Percentiles rank a stretch among this genome's conserved stretches.
Evolutionary conservation across 2,329 filamentous ascomycete species (phyloP).

Genomic region (Colletotrichum sp.): DNA sequence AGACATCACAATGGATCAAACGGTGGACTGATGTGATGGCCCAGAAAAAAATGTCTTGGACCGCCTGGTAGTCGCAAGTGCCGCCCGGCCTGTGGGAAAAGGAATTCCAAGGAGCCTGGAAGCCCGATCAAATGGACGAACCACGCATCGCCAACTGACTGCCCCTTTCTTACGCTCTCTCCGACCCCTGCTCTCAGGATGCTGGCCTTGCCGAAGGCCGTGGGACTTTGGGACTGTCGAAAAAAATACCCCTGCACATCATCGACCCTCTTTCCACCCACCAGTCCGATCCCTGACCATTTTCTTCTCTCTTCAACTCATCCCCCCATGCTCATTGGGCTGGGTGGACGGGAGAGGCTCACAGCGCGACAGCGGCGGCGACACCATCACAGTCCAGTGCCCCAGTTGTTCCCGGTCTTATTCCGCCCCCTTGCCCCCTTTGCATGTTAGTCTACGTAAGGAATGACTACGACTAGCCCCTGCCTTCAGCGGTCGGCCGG

Average conservation of each 20-base stretch:
- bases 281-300: constrained; percentile 10
- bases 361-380: constrained; percentile 15
- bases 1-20: neutral
- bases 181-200: neutral
- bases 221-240: neutral
- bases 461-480: neutral
- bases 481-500: neutral
- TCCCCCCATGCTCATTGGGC: constrained; percentile 1
- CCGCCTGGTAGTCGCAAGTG: neutral
- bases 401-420: neutral
- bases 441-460: neutral
- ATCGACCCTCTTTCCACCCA: constrained; percentile 25
- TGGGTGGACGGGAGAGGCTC: neutral
- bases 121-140: constrained; percentile 2
- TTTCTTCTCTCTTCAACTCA: neutral
- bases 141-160: neutral
- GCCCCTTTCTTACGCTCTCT: constrained; percentile 2
- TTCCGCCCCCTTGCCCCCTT: neutral
- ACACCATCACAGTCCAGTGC: constrained; percentile 3
- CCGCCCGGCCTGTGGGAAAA: neutral
- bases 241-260: constrained; percentile 22
- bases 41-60: constrained; percentile 2
- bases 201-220: constrained; percentile 16
- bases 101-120: constrained; percentile 6
- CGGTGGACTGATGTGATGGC: neutral